Conservation (phyloP, 352 stramenopile genomes). For the Phytophthora pluvialis region DNA sequence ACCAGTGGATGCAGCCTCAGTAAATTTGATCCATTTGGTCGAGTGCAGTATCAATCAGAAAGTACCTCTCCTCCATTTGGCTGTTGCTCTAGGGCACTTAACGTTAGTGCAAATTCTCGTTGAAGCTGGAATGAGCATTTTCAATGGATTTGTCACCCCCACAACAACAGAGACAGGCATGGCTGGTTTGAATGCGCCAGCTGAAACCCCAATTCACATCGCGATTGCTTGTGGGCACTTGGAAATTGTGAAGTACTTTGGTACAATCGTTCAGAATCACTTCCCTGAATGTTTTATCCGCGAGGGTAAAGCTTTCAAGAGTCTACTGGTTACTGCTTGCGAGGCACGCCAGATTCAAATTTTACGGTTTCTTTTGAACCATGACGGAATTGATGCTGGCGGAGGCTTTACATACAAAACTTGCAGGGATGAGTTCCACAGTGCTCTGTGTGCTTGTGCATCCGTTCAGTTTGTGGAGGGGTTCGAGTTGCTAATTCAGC, state of each 20-base stretch:
- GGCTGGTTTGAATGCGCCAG: constrained; percentile 8
- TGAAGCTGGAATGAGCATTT: constrained; percentile 53
- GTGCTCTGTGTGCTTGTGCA: constrained; percentile 44
- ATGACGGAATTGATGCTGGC: constrained; percentile 18
- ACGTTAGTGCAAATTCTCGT: constrained; percentile 45
- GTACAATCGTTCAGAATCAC: constrained; percentile 46
- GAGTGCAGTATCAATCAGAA: constrained; percentile 52
- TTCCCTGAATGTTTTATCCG: constrained; percentile 53
- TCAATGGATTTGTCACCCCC: constrained; percentile 15
- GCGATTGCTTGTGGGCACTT: constrained; percentile 57
- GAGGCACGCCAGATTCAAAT: constrained; percentile 40
- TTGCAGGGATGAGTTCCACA: constrained; percentile 52
- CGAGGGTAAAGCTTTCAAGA: constrained; percentile 45
- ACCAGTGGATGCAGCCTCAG: constrained; percentile 12
- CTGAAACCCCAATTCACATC: constrained; percentile 56
- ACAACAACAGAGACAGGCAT: background rate
- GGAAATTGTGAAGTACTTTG: constrained; percentile 50
- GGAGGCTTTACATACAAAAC: constrained; percentile 49
- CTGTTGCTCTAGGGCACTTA: constrained; percentile 43
- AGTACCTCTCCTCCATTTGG: constrained; percentile 50
- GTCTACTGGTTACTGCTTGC: constrained; percentile 57
- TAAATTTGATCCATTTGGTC: constrained; percentile 45
- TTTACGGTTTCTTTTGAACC: constrained; percentile 47
- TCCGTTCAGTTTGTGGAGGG: constrained; percentile 48
- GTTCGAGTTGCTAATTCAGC: constrained; percentile 42